A percentile compares a stretch with the other conserved stretches of the same genome.
These are phyloP conservation scores for Ustilago loliicola DNA, from an alignment of 1,284 basidiomycete species.

Conservation along the genomic window DNA sequence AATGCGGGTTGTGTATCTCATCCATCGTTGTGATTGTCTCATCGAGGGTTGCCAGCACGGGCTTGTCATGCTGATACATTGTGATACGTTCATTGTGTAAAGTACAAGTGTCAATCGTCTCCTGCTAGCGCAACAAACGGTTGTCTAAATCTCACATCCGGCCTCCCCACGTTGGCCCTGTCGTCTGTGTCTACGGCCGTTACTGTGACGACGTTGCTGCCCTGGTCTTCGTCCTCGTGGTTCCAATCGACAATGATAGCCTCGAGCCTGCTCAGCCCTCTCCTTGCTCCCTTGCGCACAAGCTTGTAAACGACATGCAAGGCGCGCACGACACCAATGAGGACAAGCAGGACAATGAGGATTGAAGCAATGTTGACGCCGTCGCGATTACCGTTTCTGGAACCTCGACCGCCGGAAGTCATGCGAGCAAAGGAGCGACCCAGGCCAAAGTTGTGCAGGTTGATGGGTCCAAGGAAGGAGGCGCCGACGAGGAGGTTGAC, in stretches of 20 bases:
- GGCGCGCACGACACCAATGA: slow-evolving; percentile 54
- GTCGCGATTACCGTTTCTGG: slow-evolving; percentile 38
- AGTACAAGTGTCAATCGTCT: slow-evolving; percentile 1
- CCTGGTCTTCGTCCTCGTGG: slow-evolving; percentile 47
- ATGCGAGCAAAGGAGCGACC: slow-evolving; percentile 56
- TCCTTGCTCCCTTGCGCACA: slow-evolving; percentile 27
- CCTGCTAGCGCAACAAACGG: slow-evolving; percentile 5
- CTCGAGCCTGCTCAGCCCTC: slow-evolving; percentile 46
- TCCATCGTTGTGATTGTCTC: background rate
- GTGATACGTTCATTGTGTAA: background rate
- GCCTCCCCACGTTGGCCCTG: background rate
- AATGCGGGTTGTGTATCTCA: background rate
- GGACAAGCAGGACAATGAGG: slow-evolving; percentile 51
- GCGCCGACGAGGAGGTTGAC: slow-evolving; percentile 53
- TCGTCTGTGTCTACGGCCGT: background rate
- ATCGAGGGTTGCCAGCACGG: too few relatives aligned
- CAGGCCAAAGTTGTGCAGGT: slow-evolving; percentile 55
- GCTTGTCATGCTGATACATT: background rate
- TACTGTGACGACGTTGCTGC: background rate
- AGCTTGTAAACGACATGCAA: slow-evolving; percentile 47
- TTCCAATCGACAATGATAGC: slow-evolving; percentile 55
- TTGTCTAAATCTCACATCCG: background rate
- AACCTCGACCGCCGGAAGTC: slow-evolving; percentile 32
- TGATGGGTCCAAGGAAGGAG: slow-evolving; percentile 52
- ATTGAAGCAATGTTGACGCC: slow-evolving; percentile 48